phyloP scores from a whole-genome alignment of 306 rosid genomes.

The Gleditsia sinensis region DNA sequence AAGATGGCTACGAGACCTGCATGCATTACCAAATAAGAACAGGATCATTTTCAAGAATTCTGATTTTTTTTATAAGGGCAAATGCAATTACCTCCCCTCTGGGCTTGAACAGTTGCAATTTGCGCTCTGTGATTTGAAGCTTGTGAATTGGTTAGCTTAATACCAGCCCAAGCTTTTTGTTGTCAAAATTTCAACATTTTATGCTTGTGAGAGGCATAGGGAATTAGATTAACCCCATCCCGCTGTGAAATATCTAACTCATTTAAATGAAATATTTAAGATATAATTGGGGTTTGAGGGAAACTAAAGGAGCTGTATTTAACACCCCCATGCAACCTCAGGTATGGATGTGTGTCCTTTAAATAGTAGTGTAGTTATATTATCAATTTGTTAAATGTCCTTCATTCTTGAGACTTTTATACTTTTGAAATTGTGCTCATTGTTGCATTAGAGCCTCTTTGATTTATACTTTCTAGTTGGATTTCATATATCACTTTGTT shows the following conservation, averaged over 20 bases:
- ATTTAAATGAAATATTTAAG: too few species aligned
- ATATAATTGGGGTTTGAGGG: neutral
- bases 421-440: neutral
- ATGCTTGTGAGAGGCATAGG: neutral
- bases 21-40: neutral
- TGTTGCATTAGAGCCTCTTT: neutral
- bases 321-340: neutral
- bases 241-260: neutral
- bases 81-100: neutral
- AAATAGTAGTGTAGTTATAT: neutral
- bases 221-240: neutral
- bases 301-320: neutral
- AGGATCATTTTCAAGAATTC: slow-evolving; percentile 8
- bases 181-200: too few species aligned
- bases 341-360: neutral
- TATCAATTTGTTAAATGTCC: neutral
- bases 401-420: neutral
- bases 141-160: too few species aligned
- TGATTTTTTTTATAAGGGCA: neutral
- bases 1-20: neutral
- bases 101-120: neutral
- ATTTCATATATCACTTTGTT: neutral
- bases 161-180: neutral
- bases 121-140: neutral
- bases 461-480: neutral